Evolutionary conservation across 176 grass and related monocot genomes (phyloP).

Genomic region (Musa schizocarpa): DNA sequence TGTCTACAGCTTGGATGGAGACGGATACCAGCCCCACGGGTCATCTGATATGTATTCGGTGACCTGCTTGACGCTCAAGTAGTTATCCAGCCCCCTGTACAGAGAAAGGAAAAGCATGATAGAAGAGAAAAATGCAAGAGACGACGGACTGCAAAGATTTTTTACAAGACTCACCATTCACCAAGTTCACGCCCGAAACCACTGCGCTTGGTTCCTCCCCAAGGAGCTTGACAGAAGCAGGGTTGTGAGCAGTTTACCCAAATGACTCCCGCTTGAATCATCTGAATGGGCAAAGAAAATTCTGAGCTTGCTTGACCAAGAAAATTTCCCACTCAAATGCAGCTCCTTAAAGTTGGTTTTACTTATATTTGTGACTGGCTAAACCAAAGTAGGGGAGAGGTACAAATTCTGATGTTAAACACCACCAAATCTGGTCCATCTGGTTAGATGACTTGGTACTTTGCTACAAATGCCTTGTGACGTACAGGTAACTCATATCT

Average conservation of each 20-base stretch:
- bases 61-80: constrained; percentile 75
- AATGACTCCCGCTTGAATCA: constrained; percentile 51
- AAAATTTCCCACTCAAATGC: not conserved
- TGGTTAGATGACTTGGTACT: not conserved
- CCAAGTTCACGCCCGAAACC: constrained; percentile 94
- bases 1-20: constrained; percentile 54
- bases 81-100: constrained; percentile 84
- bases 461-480: not conserved
- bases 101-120: not conserved
- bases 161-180: constrained; percentile 48
- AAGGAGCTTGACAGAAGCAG: constrained; percentile 92
- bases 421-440: too few relatives aligned
- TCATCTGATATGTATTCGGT: constrained; percentile 85
- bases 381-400: not conserved
- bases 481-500: not conserved
- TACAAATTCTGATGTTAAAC: too few relatives aligned
- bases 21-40: constrained; percentile 86
- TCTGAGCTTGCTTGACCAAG: not conserved
- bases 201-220: constrained; percentile 96
- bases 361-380: not conserved
- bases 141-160: not conserved
- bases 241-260: constrained; percentile 99
- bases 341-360: not conserved
- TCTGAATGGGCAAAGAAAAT: constrained; percentile 24
- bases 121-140: not conserved